These are phyloP conservation scores for Musa beccarii DNA, from an alignment of 176 grass and related monocot species.

Conservation along the genomic window DNA sequence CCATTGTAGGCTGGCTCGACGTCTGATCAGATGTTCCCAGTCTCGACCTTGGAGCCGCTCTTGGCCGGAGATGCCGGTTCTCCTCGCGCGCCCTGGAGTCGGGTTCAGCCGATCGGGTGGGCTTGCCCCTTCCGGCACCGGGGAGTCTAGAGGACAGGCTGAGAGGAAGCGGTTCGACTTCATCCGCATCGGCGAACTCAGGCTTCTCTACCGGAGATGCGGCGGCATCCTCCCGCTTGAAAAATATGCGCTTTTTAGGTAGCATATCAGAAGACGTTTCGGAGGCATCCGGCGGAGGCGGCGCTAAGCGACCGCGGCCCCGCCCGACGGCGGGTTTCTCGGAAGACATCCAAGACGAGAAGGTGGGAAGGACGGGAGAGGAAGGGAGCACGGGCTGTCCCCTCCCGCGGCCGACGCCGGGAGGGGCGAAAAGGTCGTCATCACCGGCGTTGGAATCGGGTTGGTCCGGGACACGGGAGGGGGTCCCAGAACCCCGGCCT, in stretches of 20 bases:
- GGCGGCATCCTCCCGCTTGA: conserved; percentile 14
- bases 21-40: neutral
- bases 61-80: conserved; percentile 46
- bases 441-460: conserved; percentile 4
- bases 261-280: neutral
- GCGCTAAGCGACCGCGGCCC: neutral
- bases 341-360: conserved; percentile 24
- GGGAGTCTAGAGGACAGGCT: conserved; percentile 14
- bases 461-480: neutral
- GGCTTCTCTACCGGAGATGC: conserved; percentile 6
- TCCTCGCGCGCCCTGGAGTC: conserved; percentile 28
- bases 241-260: conserved; percentile 20
- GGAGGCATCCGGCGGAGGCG: neutral
- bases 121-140: conserved; percentile 60
- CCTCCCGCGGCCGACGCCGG: conserved; percentile 11
- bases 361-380: conserved; percentile 20
- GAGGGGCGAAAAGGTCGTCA: neutral
- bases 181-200: conserved; percentile 1
- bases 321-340: neutral
- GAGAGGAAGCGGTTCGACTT: neutral
- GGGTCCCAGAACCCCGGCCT: neutral
- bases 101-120: conserved; percentile 8
- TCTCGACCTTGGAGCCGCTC: conserved; percentile 12
- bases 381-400: conserved; percentile 8
- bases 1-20: conserved; percentile 22